Evolutionary conservation across 164 flowering plant species (phyloP).

Genomic region (Macadamia integrifolia): DNA sequence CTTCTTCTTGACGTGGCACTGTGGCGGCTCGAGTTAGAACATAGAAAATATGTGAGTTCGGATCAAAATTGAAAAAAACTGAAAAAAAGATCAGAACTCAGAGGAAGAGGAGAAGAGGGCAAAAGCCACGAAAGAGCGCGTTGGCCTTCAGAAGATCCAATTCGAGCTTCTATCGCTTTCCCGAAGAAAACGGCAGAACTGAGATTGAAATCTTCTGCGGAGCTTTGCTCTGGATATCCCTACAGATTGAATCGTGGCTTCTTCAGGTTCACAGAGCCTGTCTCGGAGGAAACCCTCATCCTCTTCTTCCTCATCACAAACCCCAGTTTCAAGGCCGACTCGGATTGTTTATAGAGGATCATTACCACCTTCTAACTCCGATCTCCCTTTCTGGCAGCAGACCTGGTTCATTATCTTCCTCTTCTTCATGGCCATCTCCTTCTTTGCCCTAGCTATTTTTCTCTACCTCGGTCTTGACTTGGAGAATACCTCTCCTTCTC

Average conservation of each 20-base stretch:
- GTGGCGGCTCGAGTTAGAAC: too few relatives aligned
- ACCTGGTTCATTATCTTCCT: constrained; percentile 76
- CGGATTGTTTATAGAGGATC: constrained; percentile 46
- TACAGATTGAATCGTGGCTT: constrained; percentile 45
- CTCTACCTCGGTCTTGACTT: constrained; percentile 63
- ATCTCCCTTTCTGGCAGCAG: constrained; percentile 73
- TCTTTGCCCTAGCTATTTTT: constrained; percentile 60
- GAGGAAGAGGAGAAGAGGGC: not conserved
- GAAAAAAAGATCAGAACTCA: not conserved
- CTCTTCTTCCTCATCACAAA: constrained; percentile 16
- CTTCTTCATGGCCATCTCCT: constrained; percentile 62
- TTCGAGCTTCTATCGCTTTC: not conserved
- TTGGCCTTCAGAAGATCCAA: not conserved
- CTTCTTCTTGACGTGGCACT: too few relatives aligned
- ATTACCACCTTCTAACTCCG: constrained; percentile 17
- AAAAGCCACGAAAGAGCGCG: not conserved
- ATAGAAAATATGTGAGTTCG: too few relatives aligned
- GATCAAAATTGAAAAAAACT: too few relatives aligned
- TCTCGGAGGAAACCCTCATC: constrained; percentile 36
- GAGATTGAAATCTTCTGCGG: not conserved
- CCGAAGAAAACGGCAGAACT: not conserved
- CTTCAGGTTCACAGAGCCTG: constrained; percentile 37
- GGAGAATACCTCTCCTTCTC: constrained; percentile 37
- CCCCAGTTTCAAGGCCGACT: constrained; percentile 23
- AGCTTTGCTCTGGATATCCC: constrained; percentile 19